Conservation (phyloP, 2,329 filamentous ascomycete species). For the Fusarium phyllophilum region DNA sequence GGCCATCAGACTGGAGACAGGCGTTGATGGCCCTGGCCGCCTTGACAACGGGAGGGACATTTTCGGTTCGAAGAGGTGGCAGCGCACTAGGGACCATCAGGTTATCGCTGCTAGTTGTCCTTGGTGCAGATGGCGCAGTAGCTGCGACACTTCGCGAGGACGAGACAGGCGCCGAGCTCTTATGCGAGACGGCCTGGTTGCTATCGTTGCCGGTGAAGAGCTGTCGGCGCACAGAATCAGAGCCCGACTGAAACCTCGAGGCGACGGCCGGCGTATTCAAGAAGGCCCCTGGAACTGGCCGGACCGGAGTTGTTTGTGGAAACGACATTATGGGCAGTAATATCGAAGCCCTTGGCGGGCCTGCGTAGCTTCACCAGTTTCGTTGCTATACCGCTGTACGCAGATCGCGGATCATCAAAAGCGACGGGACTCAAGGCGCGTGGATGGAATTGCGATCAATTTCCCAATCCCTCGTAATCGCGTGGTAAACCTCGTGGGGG, state of each 20-base stretch:
- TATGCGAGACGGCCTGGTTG: conserved; percentile 31
- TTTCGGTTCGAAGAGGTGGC: conserved; percentile 58
- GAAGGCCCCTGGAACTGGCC: conserved; percentile 79
- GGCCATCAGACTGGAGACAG: conserved; percentile 77
- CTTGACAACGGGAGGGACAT: conserved; percentile 76
- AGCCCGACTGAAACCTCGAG: conserved; percentile 56
- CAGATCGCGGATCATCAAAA: conserved; percentile 46
- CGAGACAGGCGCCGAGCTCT: conserved; percentile 31
- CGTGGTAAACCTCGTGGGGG: conserved; percentile 14
- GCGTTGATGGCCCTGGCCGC: conserved; percentile 87
- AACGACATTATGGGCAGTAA: conserved; percentile 61
- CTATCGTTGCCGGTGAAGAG: conserved; percentile 56
- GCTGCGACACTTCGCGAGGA: conserved; percentile 35
- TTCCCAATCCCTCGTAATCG: conserved; percentile 27
- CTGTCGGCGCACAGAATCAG: conserved; percentile 62
- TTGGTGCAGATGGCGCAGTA: conserved; percentile 39
- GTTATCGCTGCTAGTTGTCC: conserved; percentile 41
- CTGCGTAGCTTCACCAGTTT: conserved; percentile 46
- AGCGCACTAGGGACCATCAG: conserved; percentile 48
- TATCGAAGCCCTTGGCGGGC: conserved; percentile 44
- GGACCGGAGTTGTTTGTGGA: conserved; percentile 71
- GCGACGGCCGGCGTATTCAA: conserved; percentile 76
- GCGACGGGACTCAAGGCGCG: conserved; percentile 36
- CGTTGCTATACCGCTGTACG: conserved; percentile 37
- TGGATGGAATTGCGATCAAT: conserved; percentile 16